These are phyloP conservation scores for Fusarium floridanum DNA, from an alignment of 2,329 filamentous ascomycete species.

Conservation along the genomic window DNA sequence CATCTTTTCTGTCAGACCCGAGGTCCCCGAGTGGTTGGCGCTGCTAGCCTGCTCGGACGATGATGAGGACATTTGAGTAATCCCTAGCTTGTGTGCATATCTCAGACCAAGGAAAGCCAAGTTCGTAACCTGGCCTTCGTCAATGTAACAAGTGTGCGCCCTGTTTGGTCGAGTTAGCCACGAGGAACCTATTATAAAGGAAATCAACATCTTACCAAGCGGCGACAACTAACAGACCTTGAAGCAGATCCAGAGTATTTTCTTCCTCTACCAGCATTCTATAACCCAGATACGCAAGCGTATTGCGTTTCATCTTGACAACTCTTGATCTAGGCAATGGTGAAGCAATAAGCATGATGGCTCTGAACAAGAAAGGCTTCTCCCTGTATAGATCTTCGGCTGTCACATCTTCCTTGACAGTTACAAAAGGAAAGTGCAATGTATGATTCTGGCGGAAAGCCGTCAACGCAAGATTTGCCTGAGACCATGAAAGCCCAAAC, in stretches of 20 bases:
- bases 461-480: conserved; percentile 52
- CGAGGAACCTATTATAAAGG: too few species aligned
- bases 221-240: conserved; percentile 60
- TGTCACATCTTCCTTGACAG: conserved; percentile 47
- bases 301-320: conserved; percentile 57
- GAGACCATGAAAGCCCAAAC: conserved; percentile 55
- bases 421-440: conserved; percentile 56
- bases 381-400: conserved; percentile 48
- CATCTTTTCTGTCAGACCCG: conserved; percentile 32
- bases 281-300: conserved; percentile 57
- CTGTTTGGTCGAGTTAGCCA: conserved; percentile 35
- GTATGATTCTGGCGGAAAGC: conserved; percentile 51
- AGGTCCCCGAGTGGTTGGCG: conserved; percentile 15
- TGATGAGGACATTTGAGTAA: conserved; percentile 42
- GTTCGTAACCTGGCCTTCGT: conserved; percentile 53
- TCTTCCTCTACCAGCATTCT: conserved; percentile 58
- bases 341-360: conserved; percentile 54
- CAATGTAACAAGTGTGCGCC: conserved; percentile 52
- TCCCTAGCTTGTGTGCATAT: conserved; percentile 57
- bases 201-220: conserved; percentile 55
- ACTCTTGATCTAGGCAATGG: conserved; percentile 46
- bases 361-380: conserved; percentile 56
- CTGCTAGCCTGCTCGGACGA: conserved; percentile 21
- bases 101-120: conserved; percentile 57
- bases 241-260: conserved; percentile 58